These are phyloP conservation scores for Metrosideros polymorpha DNA, from an alignment of 441 rosid genomes.

Conservation along the genomic window DNA sequence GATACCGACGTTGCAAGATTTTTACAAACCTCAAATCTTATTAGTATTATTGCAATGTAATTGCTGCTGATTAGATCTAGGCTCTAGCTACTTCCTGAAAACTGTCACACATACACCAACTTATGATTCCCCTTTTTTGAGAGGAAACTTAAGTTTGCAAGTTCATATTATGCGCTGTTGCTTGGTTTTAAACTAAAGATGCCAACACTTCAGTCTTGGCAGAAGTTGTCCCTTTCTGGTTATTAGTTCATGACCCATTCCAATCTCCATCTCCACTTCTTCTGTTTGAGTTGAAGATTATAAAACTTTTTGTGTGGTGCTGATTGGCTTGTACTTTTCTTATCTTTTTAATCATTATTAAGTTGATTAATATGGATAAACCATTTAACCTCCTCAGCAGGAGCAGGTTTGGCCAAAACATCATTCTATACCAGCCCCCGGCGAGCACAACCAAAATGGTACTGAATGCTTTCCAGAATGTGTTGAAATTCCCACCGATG, in stretches of 20 bases:
- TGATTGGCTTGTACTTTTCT: neutral
- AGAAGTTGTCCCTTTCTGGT: neutral
- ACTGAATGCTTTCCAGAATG: slow-evolving; percentile 39
- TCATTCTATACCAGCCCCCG: slow-evolving; percentile 28
- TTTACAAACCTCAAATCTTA: neutral
- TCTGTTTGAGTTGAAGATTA: neutral
- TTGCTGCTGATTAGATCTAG: neutral
- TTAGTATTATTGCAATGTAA: neutral
- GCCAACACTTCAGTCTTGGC: neutral
- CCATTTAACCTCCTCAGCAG: slow-evolving; percentile 28
- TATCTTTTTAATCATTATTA: neutral
- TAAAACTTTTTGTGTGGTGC: neutral
- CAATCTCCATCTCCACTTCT: neutral
- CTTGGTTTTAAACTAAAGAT: neutral
- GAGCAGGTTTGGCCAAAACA: slow-evolving; percentile 42
- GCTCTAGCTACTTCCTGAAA: neutral
- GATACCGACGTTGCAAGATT: neutral
- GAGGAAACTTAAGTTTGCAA: neutral
- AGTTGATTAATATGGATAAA: neutral
- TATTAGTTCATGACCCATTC: neutral
- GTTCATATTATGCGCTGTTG: neutral
- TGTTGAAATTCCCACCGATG: slow-evolving; percentile 86
- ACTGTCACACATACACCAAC: neutral
- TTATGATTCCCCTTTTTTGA: neutral
- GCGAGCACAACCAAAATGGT: slow-evolving; percentile 28